These are phyloP conservation scores for Alternaria sp. DNA, from an alignment of 2,329 filamentous ascomycete species.

Conservation along the genomic window DNA sequence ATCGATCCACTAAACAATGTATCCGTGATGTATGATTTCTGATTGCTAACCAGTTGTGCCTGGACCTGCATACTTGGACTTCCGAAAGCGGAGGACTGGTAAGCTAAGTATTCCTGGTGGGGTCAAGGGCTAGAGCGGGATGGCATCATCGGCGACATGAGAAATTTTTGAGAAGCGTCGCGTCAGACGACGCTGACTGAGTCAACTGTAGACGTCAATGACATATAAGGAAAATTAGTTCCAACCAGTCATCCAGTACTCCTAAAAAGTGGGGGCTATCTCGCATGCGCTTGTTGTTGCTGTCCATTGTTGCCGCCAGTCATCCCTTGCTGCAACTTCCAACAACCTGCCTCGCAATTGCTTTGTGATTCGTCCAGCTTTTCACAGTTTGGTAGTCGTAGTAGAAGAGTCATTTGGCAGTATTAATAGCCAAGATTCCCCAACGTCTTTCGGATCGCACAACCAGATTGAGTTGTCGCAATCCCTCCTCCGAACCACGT, in stretches of 20 bases:
- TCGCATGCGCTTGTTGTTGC: constrained; percentile 29
- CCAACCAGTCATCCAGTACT: constrained; percentile 18
- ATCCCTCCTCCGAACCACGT: constrained; percentile 28
- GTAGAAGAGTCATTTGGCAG: neutral
- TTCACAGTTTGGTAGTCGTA: neutral
- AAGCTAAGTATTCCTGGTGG: constrained; percentile 21
- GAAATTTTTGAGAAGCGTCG: constrained; percentile 39
- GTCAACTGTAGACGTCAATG: constrained; percentile 26
- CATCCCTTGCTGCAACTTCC: constrained; percentile 24
- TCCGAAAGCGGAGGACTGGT: constrained; percentile 20
- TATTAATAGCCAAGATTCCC: constrained; percentile 11
- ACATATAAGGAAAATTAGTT: constrained; percentile 9
- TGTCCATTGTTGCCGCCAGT: constrained; percentile 26
- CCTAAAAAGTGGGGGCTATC: constrained; percentile 24
- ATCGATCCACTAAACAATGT: neutral
- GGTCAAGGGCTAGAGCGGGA: constrained; percentile 33
- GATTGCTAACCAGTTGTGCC: neutral
- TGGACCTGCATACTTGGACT: neutral
- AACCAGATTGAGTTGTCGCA: constrained; percentile 31
- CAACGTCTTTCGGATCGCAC: constrained; percentile 24
- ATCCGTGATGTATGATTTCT: constrained; percentile 3
- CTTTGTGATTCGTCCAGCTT: constrained; percentile 12
- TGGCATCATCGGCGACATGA: constrained; percentile 47
- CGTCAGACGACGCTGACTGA: constrained; percentile 24
- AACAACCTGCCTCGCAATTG: constrained; percentile 13